Percentiles rank a stretch among this genome's conserved stretches.
These are phyloP conservation scores for Apiotrichum porosum DNA, from an alignment of 1,284 basidiomycete species.

Conservation along the genomic window DNA sequence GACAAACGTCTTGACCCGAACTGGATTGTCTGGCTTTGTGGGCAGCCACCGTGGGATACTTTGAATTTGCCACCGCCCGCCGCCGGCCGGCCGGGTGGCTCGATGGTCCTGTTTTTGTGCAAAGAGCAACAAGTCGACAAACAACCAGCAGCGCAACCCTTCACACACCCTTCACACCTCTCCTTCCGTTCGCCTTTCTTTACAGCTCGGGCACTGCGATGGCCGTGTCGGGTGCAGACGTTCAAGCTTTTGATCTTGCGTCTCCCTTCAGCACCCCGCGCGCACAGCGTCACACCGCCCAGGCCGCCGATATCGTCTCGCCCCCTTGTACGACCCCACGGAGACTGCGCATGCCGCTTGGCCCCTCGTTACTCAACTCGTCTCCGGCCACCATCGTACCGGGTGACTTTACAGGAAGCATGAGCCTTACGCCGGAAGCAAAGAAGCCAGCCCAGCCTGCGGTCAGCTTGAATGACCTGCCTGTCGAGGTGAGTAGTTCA, in stretches of 20 bases:
- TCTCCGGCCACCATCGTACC: not conserved
- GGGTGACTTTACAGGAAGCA: not conserved
- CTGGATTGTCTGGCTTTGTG: too few species aligned
- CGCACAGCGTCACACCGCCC: not conserved
- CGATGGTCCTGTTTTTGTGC: too few species aligned
- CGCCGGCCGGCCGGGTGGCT: too few species aligned
- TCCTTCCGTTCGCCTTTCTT: too few species aligned
- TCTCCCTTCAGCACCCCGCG: not conserved
- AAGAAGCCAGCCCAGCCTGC: not conserved
- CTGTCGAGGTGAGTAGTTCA: constrained; percentile 25
- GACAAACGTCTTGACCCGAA: too few species aligned
- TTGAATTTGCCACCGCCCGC: too few species aligned
- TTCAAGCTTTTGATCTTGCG: not conserved
- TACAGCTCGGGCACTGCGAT: too few species aligned
- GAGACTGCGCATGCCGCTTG: not conserved
- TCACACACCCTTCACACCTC: too few species aligned
- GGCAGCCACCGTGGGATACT: too few species aligned
- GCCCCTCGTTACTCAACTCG: not conserved
- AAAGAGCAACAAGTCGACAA: too few species aligned
- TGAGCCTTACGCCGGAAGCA: too few species aligned
- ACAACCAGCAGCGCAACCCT: too few species aligned
- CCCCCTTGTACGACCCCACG: not conserved
- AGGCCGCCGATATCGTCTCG: not conserved
- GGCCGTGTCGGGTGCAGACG: not conserved
- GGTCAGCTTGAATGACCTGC: constrained; percentile 20